A percentile compares a stretch with the other conserved stretches of the same genome.
Conservation (phyloP, 257 asterid species). For the Galeopsis tetrahit region DNA sequence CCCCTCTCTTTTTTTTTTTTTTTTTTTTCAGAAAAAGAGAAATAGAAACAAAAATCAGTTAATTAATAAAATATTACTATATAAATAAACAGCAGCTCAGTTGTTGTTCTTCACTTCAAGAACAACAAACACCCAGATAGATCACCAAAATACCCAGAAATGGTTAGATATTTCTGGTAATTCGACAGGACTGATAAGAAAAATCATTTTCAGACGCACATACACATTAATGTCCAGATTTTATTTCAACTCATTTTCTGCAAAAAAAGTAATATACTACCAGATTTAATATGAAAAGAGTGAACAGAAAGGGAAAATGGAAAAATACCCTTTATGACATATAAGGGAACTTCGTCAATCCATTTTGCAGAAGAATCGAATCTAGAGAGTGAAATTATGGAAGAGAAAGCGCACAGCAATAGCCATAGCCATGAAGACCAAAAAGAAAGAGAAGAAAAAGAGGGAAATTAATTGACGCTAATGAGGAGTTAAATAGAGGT, state of each 20-base stretch:
- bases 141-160: constrained; percentile 23
- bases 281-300: constrained; percentile 17
- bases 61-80: constrained; percentile 3
- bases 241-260: constrained; percentile 3
- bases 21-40: constrained; percentile 13
- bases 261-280: constrained; percentile 14
- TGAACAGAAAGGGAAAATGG: constrained; percentile 4
- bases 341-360: constrained; percentile 39
- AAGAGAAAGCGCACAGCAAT: constrained; percentile 30
- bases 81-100: neutral
- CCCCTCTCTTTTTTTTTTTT: too few relatives aligned
- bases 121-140: constrained; percentile 25
- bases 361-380: constrained; percentile 37
- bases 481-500: constrained; percentile 40
- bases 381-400: constrained; percentile 39
- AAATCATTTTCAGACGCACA: constrained; percentile 16
- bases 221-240: constrained; percentile 24
- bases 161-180: constrained; percentile 17
- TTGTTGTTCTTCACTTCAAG: neutral
- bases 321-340: constrained; percentile 43
- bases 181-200: neutral
- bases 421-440: constrained; percentile 30
- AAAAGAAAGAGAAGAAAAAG: constrained; percentile 27
- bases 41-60: neutral
- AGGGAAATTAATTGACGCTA: constrained; percentile 26